Evolutionary conservation across 306 rosid genomes (phyloP).

Genomic region (Cucurbita pepo): DNA sequence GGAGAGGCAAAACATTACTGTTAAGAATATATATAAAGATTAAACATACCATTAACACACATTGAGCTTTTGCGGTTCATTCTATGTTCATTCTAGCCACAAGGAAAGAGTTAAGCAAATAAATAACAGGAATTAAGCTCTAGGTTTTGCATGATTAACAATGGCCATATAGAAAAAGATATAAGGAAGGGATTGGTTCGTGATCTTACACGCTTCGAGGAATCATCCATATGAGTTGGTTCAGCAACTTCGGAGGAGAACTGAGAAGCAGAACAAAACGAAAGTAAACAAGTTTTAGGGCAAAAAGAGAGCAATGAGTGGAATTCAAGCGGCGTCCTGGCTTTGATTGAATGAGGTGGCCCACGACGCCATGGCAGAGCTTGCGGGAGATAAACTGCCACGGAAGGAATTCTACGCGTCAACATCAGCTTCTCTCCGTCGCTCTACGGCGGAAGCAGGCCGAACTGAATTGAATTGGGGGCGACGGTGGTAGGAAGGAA

Average conservation of each 20-base stretch:
- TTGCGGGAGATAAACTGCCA: slow-evolving; percentile 24
- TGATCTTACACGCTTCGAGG: slow-evolving; percentile 31
- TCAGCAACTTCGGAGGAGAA: slow-evolving; percentile 7
- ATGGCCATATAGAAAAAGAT: neutral
- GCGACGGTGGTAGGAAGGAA: neutral
- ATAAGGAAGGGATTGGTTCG: neutral
- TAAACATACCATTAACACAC: neutral
- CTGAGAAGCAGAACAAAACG: slow-evolving; percentile 24
- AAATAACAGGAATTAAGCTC: neutral
- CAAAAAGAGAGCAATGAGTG: slow-evolving; percentile 9
- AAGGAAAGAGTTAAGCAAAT: neutral
- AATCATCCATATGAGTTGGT: slow-evolving; percentile 22
- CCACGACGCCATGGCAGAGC: slow-evolving; percentile 17
- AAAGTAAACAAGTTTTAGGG: slow-evolving; percentile 1
- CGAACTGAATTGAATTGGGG: neutral
- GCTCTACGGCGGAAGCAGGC: neutral
- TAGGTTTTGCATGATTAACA: neutral
- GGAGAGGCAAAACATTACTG: neutral
- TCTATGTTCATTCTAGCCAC: neutral
- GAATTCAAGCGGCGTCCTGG: slow-evolving; percentile 8
- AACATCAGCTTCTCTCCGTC: slow-evolving; percentile 18
- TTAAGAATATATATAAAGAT: neutral
- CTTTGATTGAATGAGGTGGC: neutral
- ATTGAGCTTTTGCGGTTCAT: neutral
- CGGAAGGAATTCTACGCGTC: slow-evolving; percentile 38